Evolutionary conservation across 179 eudicot species (phyloP).

Genomic region (Heliamphora pulchella): DNA sequence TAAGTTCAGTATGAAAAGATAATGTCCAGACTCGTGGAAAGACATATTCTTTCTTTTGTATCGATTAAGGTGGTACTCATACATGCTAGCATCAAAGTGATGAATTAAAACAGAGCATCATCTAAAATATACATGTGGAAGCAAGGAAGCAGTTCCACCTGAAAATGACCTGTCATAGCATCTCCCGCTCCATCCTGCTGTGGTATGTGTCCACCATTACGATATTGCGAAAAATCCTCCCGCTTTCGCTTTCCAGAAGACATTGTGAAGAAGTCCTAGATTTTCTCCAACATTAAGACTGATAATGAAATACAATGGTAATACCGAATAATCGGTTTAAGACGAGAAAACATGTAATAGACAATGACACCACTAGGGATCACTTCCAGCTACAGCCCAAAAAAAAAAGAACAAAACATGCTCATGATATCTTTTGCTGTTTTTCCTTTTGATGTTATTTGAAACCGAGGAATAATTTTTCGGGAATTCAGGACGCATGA

Average conservation of each 20-base stretch:
- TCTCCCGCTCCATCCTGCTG: conserved; percentile 93
- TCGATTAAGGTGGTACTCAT: neutral
- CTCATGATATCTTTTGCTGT: neutral
- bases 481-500: neutral
- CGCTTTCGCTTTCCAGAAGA: conserved; percentile 78
- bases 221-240: conserved; percentile 57
- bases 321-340: neutral
- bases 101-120: neutral
- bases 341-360: neutral
- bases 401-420: neutral
- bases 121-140: neutral
- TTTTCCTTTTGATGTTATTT: neutral
- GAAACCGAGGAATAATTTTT: neutral
- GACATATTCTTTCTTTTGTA: neutral
- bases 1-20: neutral
- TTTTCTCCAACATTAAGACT: conserved; percentile 15
- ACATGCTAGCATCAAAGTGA: neutral
- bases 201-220: conserved; percentile 64
- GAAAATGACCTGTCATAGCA: conserved; percentile 33
- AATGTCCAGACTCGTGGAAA: neutral
- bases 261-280: conserved; percentile 66
- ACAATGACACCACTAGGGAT: neutral
- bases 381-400: neutral
- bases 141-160: conserved; percentile 34
- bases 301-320: neutral